Conservation (phyloP, 129 eudicot genomes). For the Daucus carota region DH1_v3.0 NC_030388.2:12388501-12389000, state of each 20-base stretch:
- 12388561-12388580: slow-evolving; percentile 67
- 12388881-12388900: slow-evolving; percentile 28
- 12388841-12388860: slow-evolving; percentile 72
- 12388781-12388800: slow-evolving; percentile 3
- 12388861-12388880: slow-evolving; percentile 32
- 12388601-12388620: slow-evolving; percentile 7
- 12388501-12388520: slow-evolving; percentile 94
- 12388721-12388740: slow-evolving; percentile 13
- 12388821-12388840: slow-evolving; percentile 73
- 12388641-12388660: slow-evolving; percentile 82
- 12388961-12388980: slow-evolving; percentile 60
- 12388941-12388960: slow-evolving; percentile 53
- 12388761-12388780: neutral
- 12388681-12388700: slow-evolving; percentile 76
- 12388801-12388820: slow-evolving; percentile 75
- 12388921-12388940: slow-evolving; percentile 28
- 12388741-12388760: neutral
- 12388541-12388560: slow-evolving; percentile 70
- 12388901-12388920: slow-evolving; percentile 15
- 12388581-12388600: slow-evolving; percentile 14
- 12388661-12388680: slow-evolving; percentile 65
- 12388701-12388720: slow-evolving; percentile 90
- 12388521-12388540: slow-evolving; percentile 92
- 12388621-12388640: neutral
- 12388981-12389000: slow-evolving; percentile 69